These are phyloP conservation scores for Cercospora zeina DNA, from an alignment of 2,329 filamentous ascomycete genomes.

Conservation along the genomic window DNA sequence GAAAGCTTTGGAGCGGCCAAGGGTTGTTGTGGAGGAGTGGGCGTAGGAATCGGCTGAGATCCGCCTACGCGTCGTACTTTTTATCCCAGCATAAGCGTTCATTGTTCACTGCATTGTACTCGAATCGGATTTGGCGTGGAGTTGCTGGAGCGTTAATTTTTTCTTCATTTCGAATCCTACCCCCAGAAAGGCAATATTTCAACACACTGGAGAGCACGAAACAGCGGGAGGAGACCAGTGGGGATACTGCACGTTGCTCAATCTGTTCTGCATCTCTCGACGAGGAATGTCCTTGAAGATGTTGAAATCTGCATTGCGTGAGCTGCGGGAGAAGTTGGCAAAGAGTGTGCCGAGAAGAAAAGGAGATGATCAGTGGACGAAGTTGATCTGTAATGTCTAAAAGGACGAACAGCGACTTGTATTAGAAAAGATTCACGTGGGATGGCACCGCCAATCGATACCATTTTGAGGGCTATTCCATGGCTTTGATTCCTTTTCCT, in stretches of 20 bases:
- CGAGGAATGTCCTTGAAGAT: background rate
- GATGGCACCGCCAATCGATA: too few species aligned
- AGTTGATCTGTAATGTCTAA: background rate
- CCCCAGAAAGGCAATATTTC: too few species aligned
- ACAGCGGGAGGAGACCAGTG: background rate
- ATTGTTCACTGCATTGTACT: background rate
- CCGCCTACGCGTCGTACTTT: background rate
- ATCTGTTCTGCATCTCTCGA: background rate
- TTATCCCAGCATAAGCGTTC: background rate
- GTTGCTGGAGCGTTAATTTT: background rate
- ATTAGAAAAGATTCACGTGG: too few species aligned
- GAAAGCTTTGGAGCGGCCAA: constrained; percentile 9
- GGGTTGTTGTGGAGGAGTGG: constrained; percentile 26
- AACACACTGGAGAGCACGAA: background rate
- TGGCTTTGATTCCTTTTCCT: background rate
- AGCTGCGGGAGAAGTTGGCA: background rate
- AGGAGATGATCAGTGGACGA: background rate
- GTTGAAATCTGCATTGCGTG: background rate
- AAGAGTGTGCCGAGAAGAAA: background rate
- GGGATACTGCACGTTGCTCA: background rate
- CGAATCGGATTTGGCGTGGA: background rate
- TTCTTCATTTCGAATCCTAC: too few species aligned
- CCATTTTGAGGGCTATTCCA: too few species aligned
- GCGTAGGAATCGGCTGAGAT: background rate
- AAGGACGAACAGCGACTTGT: too few species aligned